phyloP scores from a whole-genome alignment of 305 asterid genomes.

The Withania somnifera region DNA sequence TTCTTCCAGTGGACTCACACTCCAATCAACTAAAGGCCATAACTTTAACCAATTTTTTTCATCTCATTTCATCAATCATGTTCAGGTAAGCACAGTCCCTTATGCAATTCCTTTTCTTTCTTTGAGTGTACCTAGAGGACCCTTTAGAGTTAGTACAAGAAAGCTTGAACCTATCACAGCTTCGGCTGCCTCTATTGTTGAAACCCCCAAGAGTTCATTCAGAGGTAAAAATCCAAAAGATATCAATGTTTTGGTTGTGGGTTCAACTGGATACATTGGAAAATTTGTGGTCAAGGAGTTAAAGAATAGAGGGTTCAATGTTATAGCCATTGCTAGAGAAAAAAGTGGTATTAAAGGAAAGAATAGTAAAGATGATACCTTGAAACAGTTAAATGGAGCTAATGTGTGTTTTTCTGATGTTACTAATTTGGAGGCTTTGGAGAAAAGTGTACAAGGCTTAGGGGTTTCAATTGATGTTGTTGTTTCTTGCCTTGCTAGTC shows the following conservation, averaged over 20 bases:
- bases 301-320: conserved; percentile 69
- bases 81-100: conserved; percentile 40
- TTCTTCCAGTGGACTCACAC: conserved; percentile 34
- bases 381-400: conserved; percentile 47
- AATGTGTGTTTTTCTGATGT: conserved; percentile 75
- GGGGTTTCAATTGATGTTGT: conserved; percentile 65
- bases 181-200: conserved; percentile 31
- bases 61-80: conserved; percentile 28
- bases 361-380: conserved; percentile 52
- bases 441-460: conserved; percentile 37
- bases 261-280: conserved; percentile 92
- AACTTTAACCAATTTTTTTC: conserved; percentile 14
- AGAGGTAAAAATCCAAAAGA: conserved; percentile 58
- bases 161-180: conserved; percentile 26
- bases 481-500: conserved; percentile 91
- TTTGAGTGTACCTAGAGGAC: conserved; percentile 15
- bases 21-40: conserved; percentile 22
- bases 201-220: conserved; percentile 36
- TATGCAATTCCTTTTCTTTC: conserved; percentile 26
- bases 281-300: conserved; percentile 72
- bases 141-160: conserved; percentile 13
- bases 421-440: conserved; percentile 45
- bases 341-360: conserved; percentile 68
- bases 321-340: conserved; percentile 76
- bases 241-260: conserved; percentile 66